phyloP scores from a whole-genome alignment of 1,284 basidiomycete species.

The Trametes hirsuta region DNA sequence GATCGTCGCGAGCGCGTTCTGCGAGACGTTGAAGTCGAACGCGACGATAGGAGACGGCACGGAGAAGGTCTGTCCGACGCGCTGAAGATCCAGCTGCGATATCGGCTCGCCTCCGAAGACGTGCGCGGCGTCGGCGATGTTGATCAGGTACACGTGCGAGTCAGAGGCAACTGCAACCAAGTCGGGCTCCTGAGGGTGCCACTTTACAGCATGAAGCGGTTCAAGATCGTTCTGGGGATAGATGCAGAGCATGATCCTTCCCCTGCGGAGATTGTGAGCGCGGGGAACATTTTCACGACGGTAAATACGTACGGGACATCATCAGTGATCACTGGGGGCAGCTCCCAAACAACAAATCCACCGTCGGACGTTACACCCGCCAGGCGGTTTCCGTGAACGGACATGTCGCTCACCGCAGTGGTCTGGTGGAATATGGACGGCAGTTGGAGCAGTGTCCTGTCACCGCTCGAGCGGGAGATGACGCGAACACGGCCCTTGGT shows the following conservation, averaged over 20 bases:
- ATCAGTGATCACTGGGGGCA: slow-evolving; percentile 78
- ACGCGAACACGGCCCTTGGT: slow-evolving; percentile 85
- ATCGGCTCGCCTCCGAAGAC: slow-evolving; percentile 64
- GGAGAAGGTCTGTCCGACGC: slow-evolving; percentile 65
- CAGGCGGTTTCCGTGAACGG: slow-evolving; percentile 77
- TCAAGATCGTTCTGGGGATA: slow-evolving; percentile 60
- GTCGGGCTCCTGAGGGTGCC: slow-evolving; percentile 78
- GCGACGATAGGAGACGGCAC: slow-evolving; percentile 73
- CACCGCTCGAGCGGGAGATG: slow-evolving; percentile 82
- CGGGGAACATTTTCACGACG: neutral
- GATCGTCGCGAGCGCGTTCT: slow-evolving; percentile 75
- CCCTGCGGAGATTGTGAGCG: slow-evolving; percentile 44
- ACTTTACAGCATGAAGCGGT: slow-evolving; percentile 76
- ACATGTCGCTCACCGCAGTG: slow-evolving; percentile 79
- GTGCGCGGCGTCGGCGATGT: slow-evolving; percentile 61
- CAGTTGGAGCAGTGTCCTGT: slow-evolving; percentile 78
- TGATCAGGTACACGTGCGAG: slow-evolving; percentile 71
- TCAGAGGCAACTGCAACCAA: slow-evolving; percentile 79
- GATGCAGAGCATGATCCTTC: slow-evolving; percentile 70
- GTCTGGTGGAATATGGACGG: slow-evolving; percentile 62
- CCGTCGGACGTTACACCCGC: slow-evolving; percentile 85
- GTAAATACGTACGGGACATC: slow-evolving; percentile 69
- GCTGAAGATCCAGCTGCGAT: slow-evolving; percentile 64
- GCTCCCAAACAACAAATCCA: slow-evolving; percentile 83
- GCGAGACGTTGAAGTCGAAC: slow-evolving; percentile 78